Percentiles rank a stretch among this genome's conserved stretches.
Evolutionary conservation across 805 yeast genomes (phyloP).

Genomic region (Barnettozyma populi): DNA sequence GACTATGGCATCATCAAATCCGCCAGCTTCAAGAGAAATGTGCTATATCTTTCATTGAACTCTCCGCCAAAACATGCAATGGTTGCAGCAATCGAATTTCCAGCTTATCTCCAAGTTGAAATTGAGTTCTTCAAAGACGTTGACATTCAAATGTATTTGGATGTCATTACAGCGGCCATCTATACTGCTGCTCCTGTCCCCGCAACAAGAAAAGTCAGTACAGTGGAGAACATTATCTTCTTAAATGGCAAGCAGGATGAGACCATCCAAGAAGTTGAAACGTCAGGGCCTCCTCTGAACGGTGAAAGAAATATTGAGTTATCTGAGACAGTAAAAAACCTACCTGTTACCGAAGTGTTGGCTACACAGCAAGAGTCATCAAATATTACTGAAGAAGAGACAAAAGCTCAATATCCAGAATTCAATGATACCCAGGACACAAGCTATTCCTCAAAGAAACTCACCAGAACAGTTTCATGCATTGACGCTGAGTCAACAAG

Average conservation of each 20-base stretch:
- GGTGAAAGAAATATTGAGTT: not conserved
- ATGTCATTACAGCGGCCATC: not conserved
- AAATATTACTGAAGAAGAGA: slow-evolving; percentile 10
- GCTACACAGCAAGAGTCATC: slow-evolving; percentile 5
- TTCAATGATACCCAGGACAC: slow-evolving; percentile 20
- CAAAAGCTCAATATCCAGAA: slow-evolving; percentile 13
- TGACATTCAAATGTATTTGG: not conserved
- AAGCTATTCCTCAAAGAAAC: slow-evolving; percentile 11
- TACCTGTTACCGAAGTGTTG: not conserved
- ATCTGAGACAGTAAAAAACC: not conserved
- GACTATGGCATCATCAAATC: slow-evolving; percentile 8
- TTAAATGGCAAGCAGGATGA: slow-evolving; percentile 14
- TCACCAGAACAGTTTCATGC: slow-evolving; percentile 13
- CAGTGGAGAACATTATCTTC: slow-evolving; percentile 25
- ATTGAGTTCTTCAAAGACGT: slow-evolving; percentile 6
- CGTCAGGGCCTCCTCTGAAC: not conserved
- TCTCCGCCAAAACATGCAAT: slow-evolving; percentile 13
- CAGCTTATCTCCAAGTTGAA: slow-evolving; percentile 2
- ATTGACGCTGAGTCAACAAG: slow-evolving; percentile 18
- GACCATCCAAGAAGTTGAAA: not conserved
- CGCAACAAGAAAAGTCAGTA: slow-evolving; percentile 28
- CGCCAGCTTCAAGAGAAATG: not conserved
- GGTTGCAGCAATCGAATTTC: slow-evolving; percentile 3
- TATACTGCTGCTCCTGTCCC: not conserved
- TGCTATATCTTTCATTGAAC: slow-evolving; percentile 5